phyloP scores from a whole-genome alignment of 768 basidiomycete genomes.

The Saitozyma podzolica region DNA sequence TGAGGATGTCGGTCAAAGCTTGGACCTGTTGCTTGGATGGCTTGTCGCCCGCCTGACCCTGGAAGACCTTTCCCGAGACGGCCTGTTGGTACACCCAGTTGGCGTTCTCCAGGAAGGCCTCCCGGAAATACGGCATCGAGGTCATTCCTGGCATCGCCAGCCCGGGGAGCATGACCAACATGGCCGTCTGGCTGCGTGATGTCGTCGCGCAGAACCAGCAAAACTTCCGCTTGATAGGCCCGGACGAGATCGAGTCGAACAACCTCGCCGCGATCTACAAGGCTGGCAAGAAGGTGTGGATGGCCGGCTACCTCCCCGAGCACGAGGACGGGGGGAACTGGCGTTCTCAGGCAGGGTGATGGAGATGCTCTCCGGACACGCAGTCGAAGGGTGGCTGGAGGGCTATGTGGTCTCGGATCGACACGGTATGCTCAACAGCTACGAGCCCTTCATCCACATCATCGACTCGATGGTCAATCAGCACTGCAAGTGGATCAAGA shows the following conservation, averaged over 20 bases:
- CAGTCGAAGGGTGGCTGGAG: constrained; percentile 65
- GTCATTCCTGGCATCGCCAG: constrained; percentile 35
- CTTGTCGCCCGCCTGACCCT: no score
- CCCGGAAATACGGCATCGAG: constrained; percentile 32
- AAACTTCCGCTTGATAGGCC: constrained; percentile 42
- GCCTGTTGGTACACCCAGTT: no score
- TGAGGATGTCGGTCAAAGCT: constrained; percentile 11
- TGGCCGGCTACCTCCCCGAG: constrained; percentile 83
- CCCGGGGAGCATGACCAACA: constrained; percentile 18
- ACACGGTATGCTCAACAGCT: constrained; percentile 77
- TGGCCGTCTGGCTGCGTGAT: no score
- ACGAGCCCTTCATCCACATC: constrained; percentile 80
- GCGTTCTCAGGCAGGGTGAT: constrained; percentile 69
- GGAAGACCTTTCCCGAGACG: no score
- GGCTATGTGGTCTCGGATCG: constrained; percentile 84
- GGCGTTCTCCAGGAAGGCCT: constrained; percentile 5
- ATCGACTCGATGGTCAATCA: constrained; percentile 59
- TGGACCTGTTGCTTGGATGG: neutral
- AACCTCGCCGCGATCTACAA: constrained; percentile 69
- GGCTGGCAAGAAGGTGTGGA: constrained; percentile 59
- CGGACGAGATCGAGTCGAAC: constrained; percentile 75
- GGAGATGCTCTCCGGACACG: constrained; percentile 65
- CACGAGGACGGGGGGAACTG: constrained; percentile 41
- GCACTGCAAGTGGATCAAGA: constrained; percentile 83
- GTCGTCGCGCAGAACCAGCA: constrained; percentile 27